Percentiles rank a stretch among this genome's conserved stretches.
These are phyloP conservation scores for Chaetomium strumarium DNA, from an alignment of 2,329 filamentous ascomycete genomes.

Conservation along the genomic window DNA sequence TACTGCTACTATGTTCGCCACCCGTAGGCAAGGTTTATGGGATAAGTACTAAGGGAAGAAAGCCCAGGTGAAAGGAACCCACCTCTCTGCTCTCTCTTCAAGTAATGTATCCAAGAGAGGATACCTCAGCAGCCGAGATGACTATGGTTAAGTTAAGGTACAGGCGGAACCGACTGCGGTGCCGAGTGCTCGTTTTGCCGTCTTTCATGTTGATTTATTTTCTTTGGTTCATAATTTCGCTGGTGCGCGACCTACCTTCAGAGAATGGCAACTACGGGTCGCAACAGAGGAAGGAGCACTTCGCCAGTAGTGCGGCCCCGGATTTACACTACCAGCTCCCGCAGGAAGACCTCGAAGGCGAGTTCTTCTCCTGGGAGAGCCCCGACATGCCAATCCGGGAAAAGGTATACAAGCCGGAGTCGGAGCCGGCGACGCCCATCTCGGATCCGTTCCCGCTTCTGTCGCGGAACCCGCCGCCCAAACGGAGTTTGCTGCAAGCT, in stretches of 20 bases:
- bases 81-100: no score
- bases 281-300: no score
- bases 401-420: constrained; percentile 32
- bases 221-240: no score
- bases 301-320: no score
- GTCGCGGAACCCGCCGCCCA: constrained; percentile 26
- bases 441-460: constrained; percentile 36
- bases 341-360: constrained; percentile 1
- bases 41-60: no score
- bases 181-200: constrained; percentile 7
- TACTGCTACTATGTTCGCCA: no score
- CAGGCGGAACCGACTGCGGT: constrained; percentile 10
- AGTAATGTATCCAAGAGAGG: not conserved
- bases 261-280: no score
- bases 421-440: constrained; percentile 26
- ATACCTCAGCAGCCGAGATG: not conserved
- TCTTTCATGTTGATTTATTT: constrained; percentile 2
- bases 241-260: no score
- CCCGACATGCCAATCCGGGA: constrained; percentile 6
- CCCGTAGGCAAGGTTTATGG: no score
- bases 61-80: no score
- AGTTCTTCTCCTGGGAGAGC: constrained; percentile 18
- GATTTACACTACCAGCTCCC: not conserved
- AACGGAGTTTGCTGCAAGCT: constrained; percentile 19
- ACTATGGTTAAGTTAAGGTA: constrained; percentile 5